Evolutionary conservation across 179 eudicot species (phyloP).

Genomic region (Vitellaria paradoxa): DNA sequence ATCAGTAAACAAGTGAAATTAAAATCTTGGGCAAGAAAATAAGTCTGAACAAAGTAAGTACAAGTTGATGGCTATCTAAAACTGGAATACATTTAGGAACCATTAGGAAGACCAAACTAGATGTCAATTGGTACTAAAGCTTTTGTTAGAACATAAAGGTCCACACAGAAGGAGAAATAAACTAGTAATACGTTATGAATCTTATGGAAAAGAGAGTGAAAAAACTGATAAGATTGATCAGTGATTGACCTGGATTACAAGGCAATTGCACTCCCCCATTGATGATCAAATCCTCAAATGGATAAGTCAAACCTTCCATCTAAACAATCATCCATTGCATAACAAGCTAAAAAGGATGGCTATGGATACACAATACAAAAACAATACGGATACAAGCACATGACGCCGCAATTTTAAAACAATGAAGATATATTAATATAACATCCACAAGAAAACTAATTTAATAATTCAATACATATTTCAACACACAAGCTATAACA

Average conservation of each 20-base stretch:
- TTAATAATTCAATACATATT: no score
- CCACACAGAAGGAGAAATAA: background rate
- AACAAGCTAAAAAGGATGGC: background rate
- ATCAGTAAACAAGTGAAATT: constrained; percentile 6
- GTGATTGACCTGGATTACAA: background rate
- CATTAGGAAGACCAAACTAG: constrained; percentile 4
- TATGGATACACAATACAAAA: no score
- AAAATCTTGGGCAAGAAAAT: background rate
- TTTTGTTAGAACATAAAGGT: background rate
- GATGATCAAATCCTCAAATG: background rate
- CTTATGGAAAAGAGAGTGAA: background rate
- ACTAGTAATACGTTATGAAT: background rate
- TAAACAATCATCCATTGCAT: background rate
- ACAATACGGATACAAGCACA: no score
- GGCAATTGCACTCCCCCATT: background rate
- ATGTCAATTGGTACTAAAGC: background rate
- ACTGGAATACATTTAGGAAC: background rate
- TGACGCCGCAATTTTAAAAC: no score
- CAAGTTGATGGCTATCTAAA: background rate
- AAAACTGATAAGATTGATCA: background rate
- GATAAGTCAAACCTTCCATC: background rate
- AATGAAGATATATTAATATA: no score
- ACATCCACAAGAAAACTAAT: no score
- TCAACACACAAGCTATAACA: no score
- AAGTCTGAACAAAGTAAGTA: background rate